These are phyloP conservation scores for Cinnamomum micranthum DNA, from an alignment of 164 flowering plant species.

Conservation along the genomic window DNA sequence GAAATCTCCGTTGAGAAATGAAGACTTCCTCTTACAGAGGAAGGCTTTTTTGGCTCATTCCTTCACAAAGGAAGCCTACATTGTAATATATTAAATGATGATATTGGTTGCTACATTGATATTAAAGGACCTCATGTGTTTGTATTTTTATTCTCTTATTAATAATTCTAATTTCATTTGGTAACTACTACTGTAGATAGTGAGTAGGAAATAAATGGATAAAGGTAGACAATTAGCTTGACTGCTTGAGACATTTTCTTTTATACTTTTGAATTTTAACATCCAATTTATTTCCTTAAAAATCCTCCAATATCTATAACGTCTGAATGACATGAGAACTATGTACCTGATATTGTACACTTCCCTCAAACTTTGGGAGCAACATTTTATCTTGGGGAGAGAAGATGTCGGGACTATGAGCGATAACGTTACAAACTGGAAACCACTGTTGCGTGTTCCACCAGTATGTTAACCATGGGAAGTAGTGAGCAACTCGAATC, in stretches of 20 bases:
- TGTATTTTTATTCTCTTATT: neutral
- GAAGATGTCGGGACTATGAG: constrained; percentile 26
- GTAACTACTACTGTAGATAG: neutral
- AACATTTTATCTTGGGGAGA: constrained; percentile 41
- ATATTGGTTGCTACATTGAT: too few relatives aligned
- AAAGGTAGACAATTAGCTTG: too few relatives aligned
- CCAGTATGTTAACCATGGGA: constrained; percentile 79
- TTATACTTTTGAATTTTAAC: neutral
- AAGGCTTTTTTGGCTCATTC: too few relatives aligned
- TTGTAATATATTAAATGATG: too few relatives aligned
- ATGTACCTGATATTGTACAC: constrained; percentile 20
- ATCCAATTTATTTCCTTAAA: neutral
- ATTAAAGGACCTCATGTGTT: too few relatives aligned
- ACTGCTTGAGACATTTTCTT: too few relatives aligned
- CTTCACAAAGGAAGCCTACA: too few relatives aligned
- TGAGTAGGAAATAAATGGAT: too few relatives aligned
- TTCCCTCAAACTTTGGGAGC: constrained; percentile 9
- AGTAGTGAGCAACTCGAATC: constrained; percentile 56
- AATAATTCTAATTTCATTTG: neutral
- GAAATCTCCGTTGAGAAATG: too few relatives aligned
- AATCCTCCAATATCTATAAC: neutral
- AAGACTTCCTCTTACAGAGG: too few relatives aligned
- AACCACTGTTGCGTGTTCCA: constrained; percentile 86
- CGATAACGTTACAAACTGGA: constrained; percentile 38
- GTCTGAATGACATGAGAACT: neutral